phyloP scores from a whole-genome alignment of 495 filamentous ascomycete genomes.

The Xylaria castorea region DNA sequence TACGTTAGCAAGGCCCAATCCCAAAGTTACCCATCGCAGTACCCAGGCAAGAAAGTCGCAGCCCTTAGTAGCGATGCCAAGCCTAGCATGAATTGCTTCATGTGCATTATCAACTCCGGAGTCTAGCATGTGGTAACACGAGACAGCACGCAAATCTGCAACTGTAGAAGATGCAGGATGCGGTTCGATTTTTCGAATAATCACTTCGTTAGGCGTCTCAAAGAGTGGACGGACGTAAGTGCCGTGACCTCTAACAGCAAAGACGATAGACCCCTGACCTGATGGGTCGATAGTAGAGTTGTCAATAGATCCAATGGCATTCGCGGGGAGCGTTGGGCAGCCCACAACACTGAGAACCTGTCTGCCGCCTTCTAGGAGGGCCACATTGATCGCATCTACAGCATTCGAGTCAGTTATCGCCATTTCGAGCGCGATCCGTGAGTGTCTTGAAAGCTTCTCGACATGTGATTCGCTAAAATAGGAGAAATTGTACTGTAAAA shows the following conservation, averaged over 20 bases:
- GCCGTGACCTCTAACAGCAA: constrained; percentile 63
- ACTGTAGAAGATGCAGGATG: constrained; percentile 36
- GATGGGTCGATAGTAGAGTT: constrained; percentile 57
- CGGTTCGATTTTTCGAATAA: constrained; percentile 33
- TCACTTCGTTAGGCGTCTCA: constrained; percentile 25
- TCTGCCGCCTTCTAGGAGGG: constrained; percentile 45
- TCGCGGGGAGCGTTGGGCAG: constrained; percentile 61
- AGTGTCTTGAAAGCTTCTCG: background rate
- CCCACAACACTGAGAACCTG: constrained; percentile 58
- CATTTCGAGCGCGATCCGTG: background rate
- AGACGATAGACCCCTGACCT: constrained; percentile 62
- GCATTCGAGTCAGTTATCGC: background rate
- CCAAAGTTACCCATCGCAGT: constrained; percentile 67
- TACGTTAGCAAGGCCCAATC: constrained; percentile 64
- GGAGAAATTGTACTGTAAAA: background rate
- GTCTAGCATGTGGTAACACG: constrained; percentile 47
- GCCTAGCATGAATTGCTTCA: constrained; percentile 50
- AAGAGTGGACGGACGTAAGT: constrained; percentile 58
- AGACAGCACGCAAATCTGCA: constrained; percentile 45
- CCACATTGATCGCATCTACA: constrained; percentile 55
- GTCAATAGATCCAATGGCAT: constrained; percentile 39
- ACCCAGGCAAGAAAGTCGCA: constrained; percentile 69
- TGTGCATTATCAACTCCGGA: constrained; percentile 55
- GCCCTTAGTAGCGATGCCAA: constrained; percentile 57
- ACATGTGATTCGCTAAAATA: background rate